Evolutionary conservation across 2,329 filamentous ascomycete genomes (phyloP).

Genomic region (Trichoderma breve): DNA sequence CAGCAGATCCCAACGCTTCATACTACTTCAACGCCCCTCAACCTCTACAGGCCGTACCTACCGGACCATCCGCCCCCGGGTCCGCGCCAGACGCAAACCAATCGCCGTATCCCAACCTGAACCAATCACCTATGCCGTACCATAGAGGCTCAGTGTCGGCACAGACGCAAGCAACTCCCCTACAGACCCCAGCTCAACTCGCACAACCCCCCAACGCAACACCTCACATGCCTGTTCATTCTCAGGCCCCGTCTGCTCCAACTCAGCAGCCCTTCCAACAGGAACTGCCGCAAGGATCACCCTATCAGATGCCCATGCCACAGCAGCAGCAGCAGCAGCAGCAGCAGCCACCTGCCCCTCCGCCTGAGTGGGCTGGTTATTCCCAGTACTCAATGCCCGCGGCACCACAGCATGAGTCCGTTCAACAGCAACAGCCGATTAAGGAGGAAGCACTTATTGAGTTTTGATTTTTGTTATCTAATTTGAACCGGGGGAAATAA

Average conservation of each 20-base stretch:
- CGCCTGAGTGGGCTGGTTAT: conserved; percentile 48
- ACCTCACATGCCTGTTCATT: conserved; percentile 22
- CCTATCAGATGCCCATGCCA: conserved; percentile 30
- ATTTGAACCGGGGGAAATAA: not conserved
- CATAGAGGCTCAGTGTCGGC: conserved; percentile 43
- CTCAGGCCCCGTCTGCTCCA: not conserved
- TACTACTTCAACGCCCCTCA: conserved; percentile 56
- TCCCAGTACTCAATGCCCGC: conserved; percentile 63
- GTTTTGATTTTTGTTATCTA: conserved; percentile 45
- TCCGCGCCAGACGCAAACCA: conserved; percentile 42
- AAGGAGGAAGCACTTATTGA: conserved; percentile 81
- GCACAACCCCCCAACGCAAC: conserved; percentile 29
- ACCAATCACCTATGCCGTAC: conserved; percentile 44
- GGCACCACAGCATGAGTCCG: conserved; percentile 48
- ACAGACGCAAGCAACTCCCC: conserved; percentile 34
- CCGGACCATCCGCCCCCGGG: conserved; percentile 39
- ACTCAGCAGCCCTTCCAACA: conserved; percentile 12
- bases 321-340: conserved; percentile 33
- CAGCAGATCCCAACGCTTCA: conserved; percentile 52
- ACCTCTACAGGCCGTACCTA: conserved; percentile 5
- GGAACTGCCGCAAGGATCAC: conserved; percentile 18
- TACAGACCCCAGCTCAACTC: conserved; percentile 31
- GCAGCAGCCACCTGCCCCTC: conserved; percentile 35
- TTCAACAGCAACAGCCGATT: conserved; percentile 42
- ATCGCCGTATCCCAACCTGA: conserved; percentile 55